Evolutionary conservation across 306 rosid species (phyloP), one percentile per base, ranked within the genome.

Genomic region (Prunus campanulata): DNA sequence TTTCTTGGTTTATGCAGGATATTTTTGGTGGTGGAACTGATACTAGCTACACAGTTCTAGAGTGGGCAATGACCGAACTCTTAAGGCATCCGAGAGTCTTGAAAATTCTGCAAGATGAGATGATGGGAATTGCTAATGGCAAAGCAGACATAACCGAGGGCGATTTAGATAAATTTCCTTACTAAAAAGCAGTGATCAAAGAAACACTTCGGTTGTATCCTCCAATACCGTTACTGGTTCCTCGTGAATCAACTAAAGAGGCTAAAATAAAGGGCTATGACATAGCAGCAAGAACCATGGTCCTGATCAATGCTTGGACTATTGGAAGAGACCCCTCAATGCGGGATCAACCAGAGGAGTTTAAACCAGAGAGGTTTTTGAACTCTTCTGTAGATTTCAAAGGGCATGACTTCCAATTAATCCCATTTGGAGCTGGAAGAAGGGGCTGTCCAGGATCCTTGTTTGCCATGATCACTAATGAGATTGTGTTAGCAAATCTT

Each of bases 21-120:
- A 82, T 76, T 76, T 85, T 85, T 79, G 78, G 70, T 8, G 92
- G 83, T 0, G 93, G 93, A 8, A 89, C 91, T 0, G 91, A 87
- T 76, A 87, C 93, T 0, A 76, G 82, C 3, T 74, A 46, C 22
- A 74, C 81, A 5, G 75, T 70, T 8, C 61, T 74, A 48, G 78
- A 62, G 30, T 74, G 71, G 78, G 61, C 49, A 74, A 74, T 74
- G 78, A 9, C 61, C 16, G 78, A 74, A 32, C 49, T 74, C 8
- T 18, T 74, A 59, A 24, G 77, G 68, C 56, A 73, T 73, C 77
- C 77, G 25, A 59, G 27, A 10, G 64, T 73, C 15, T 47, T 62
- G 69, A 74, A 10, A 8, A 74, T 49, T 29, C 30, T 74, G 70
- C 70, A 74, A 22, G 49, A 29, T n/a, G 78, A 74, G 70, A 25